phyloP scores from a whole-genome alignment of 441 rosid species.

The Adansonia madagascariensis region DNA sequence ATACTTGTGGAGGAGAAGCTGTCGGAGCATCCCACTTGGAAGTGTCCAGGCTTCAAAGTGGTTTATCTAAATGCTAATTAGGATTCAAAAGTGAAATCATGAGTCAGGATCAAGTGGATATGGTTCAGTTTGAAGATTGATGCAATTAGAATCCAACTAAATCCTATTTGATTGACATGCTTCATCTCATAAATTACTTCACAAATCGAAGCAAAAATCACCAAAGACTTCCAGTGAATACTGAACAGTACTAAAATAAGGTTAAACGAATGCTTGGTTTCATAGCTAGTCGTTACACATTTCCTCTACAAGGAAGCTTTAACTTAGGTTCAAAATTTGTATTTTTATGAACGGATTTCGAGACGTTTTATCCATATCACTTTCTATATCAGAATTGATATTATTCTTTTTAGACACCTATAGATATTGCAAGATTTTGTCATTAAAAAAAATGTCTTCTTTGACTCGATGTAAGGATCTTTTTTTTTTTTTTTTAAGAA shows the following conservation, averaged over 20 bases:
- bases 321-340: too few relatives aligned
- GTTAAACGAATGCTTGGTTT: too few relatives aligned
- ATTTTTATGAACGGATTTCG: too few relatives aligned
- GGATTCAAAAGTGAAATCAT: constrained; percentile 36
- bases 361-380: too few relatives aligned
- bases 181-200: background rate
- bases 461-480: too few relatives aligned
- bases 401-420: too few relatives aligned
- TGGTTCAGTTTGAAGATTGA: constrained; percentile 18
- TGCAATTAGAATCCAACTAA: constrained; percentile 28
- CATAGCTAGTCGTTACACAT: too few relatives aligned
- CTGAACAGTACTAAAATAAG: background rate
- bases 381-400: background rate
- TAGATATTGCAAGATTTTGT: too few relatives aligned
- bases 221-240: background rate
- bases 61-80: constrained; percentile 27
- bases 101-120: constrained; percentile 27
- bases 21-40: constrained; percentile 28
- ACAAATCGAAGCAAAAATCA: background rate
- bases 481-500: too few relatives aligned
- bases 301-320: too few relatives aligned
- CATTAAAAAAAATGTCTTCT: too few relatives aligned
- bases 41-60: constrained; percentile 21
- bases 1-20: constrained; percentile 29
- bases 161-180: background rate